Base-by-base conservation (phyloP, 345 rosid genomes). In the Cardamine occulta region DNA sequence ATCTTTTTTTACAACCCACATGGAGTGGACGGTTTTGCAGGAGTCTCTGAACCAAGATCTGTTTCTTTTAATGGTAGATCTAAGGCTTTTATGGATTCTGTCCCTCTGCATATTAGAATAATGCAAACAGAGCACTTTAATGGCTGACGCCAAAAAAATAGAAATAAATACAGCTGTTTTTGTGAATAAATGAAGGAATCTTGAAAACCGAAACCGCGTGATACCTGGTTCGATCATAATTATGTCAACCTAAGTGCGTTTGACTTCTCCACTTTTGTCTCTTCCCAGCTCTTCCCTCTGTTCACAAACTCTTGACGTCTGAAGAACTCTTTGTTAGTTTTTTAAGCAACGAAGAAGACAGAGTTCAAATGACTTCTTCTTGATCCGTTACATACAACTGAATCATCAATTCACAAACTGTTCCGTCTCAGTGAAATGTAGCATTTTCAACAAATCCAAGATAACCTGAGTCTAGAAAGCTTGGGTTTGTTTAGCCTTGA, bases 131-230 rank as follows among this genome's bases (percentile, higher is more conserved):
- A 70, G 11, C 15, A 54, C 48, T 63, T 76, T 63, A 69, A 54
- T 76, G 65, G 71, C 59, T 37, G 34, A 29, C 37, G 34, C 62
- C 40, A 39, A 34, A 13, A 13, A 42, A 17, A 40, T 8, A 68
- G 28, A 63, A 69, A 54, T 24, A 70, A n/a, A 76, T 34, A 76
- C 81, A 78, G 81, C 77, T 72, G 81, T 57, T 55, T 21, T 40
- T 65, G 81, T 72, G 19, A 28, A 64, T 58, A 62, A 47, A 64
- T 49, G 72, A 56, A 64, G 42, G 68, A 63, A 26, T 57, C 63
- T 54, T 51, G 68, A 72, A 72, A 72, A 49, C 19, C 11, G 66
- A 72, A 56, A 77, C 80, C 80, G 76, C 80, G 73, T 77, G 74
- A 74, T 42, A 65, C 71, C 65, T 21, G 77, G 56, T 42, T 37